A percentile compares a stretch with the other conserved stretches of the same genome.
These are phyloP conservation scores for Fusarium falciforme DNA, from an alignment of 2,329 filamentous ascomycete species.

Conservation along the genomic window DNA sequence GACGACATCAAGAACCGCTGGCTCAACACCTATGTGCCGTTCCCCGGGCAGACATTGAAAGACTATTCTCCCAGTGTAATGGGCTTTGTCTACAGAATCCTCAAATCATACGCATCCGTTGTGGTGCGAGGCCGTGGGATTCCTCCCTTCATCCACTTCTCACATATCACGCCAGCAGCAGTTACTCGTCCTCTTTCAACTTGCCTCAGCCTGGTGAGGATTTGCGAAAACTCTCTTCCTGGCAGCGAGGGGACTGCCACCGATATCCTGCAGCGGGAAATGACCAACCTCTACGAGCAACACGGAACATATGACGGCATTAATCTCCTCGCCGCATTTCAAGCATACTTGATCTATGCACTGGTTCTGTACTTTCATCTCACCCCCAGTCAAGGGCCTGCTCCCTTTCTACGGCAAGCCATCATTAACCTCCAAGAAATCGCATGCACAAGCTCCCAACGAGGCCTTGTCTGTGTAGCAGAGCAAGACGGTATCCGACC, in stretches of 20 bases:
- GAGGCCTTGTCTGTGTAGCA: constrained; percentile 57
- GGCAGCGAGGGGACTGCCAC: constrained; percentile 48
- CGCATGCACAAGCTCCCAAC: constrained; percentile 53
- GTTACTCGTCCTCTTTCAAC: constrained; percentile 50
- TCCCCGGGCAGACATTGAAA: constrained; percentile 56
- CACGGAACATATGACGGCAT: constrained; percentile 42
- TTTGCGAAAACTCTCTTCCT: constrained; percentile 51
- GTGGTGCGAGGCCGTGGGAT: constrained; percentile 50
- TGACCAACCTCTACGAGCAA: constrained; percentile 52
- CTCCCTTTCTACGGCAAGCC: constrained; percentile 51
- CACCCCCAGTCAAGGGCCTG: constrained; percentile 17
- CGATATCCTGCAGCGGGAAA: constrained; percentile 54
- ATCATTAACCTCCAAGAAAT: constrained; percentile 64
- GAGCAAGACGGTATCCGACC: constrained; percentile 55
- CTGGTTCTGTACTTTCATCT: constrained; percentile 60
- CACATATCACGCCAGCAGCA: constrained; percentile 45
- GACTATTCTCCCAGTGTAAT: constrained; percentile 52
- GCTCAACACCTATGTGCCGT: constrained; percentile 59
- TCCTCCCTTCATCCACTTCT: constrained; percentile 59
- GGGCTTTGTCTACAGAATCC: constrained; percentile 53
- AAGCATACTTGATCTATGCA: constrained; percentile 65
- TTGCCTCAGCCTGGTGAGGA: constrained; percentile 55
- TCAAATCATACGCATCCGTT: constrained; percentile 57
- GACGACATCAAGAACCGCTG: constrained; percentile 61
- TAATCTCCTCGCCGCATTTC: constrained; percentile 57